Evolutionary conservation across 495 filamentous ascomycete species (phyloP), one percentile per base, ranked within the genome.

Genomic region (Glonium stellatum): DNA sequence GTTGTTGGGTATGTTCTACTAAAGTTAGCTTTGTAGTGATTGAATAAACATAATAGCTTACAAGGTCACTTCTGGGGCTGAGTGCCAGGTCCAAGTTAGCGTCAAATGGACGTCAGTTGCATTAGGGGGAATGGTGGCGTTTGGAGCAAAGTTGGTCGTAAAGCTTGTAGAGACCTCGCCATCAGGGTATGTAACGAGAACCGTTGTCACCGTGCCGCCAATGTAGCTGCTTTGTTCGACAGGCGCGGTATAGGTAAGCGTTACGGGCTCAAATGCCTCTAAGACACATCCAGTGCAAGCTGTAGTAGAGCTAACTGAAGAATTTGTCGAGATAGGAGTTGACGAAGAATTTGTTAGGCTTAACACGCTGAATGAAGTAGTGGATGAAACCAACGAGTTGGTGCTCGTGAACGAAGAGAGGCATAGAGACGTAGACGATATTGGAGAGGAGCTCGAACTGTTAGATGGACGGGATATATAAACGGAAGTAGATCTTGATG

Each of bases 241-340:
- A 10, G 31, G 34, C 8, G 34, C 52, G 5, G 31, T 21, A 19
- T 37, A 55, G 11, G 25, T 55, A 21, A 55, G 36, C 4, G 64
- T 67, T 34, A 42, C 42, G 2, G 60, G 64, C 12, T 37, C 25
- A 12, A 44, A 50, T 5, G 64, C 64, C 36, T 63, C 60, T 1
- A 67, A 57, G 4, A 63, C 57, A 42, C 64, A 67, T 18, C 64
- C 64, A 15, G 60, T 61, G 44, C 64, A 67, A 47, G 31, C 44
- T 27, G 58, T 25, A 54, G 21, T 44, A 15, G 23, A 31, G 23
- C 48, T 51, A 8, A 19, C 44, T 8, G 21, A 12, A 53, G 22
- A 53, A 25, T 10, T 31, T 31, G 47, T 58, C 12, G 63, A 39
- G 12, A 15, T 21, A 34, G 39, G 39, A 37, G 54, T 65, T 50